Base-by-base conservation (phyloP, 768 basidiomycete species). In the Lentinula guzmanii region DNA sequence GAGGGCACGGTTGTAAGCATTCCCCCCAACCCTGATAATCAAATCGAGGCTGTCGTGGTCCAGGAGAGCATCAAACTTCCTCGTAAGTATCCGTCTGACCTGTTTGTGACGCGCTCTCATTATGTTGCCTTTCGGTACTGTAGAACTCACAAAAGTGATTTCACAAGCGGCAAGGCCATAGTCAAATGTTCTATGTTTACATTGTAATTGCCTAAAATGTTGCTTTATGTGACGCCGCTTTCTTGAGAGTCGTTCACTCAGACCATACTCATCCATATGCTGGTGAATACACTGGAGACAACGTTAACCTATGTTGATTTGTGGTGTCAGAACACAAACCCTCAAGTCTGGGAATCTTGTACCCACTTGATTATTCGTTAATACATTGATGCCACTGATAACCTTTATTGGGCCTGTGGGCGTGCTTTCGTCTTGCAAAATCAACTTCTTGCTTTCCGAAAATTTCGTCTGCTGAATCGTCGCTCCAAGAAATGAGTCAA, bases 401-500 rank as follows among this genome's bases (percentile, higher is more conserved):
- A 83, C 77, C 61, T 83, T 79, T 11, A 75, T 72, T 33, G 59
- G 48, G 15, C 68, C 70, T 31, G 62, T 68, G 3, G 62, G 63
- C 37, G 64, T 64, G 10, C 71, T 70, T 13, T 75, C 77, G 65
- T 90, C 86, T 52, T 87, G 85, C 13, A 92, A 76, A 53, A 97
- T 79, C 48, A 81, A 74, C 66, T 85, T 85, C 64, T 79, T 81
- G 21, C 76, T 75, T 50, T 74, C 74, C 5, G 88, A 87, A 73
- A 87, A 96, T 31, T 86, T 81, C 4, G 93, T 93, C 58, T 81
- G 77, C 67, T 98, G 95, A 0, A 96, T 70, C 5, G 91, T 93
- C 5, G 95, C 93, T 2, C 95, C 95, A 16, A 97, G 77, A 11
- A 97, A 46, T 0, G 91, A 94, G 70, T 98, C 95, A 54, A 93